phyloP scores from a whole-genome alignment of 106 monocot species.

The Dendrobium nobile region DNA sequence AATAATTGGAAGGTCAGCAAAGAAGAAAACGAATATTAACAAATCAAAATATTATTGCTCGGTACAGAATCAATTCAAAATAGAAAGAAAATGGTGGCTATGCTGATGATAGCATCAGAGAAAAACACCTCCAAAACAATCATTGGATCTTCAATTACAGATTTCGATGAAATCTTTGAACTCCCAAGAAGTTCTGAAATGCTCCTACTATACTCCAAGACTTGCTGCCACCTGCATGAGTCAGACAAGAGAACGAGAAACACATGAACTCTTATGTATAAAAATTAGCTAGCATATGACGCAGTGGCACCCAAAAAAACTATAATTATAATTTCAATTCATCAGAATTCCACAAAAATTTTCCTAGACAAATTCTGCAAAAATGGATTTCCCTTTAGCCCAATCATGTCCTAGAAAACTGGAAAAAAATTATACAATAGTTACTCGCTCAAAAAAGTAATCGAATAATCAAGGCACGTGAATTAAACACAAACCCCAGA shows the following conservation, averaged over 20 bases:
- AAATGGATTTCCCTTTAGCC: not conserved
- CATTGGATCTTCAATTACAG: slow-evolving; percentile 57
- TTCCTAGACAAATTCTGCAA: not conserved
- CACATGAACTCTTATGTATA: not conserved
- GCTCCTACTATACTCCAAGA: slow-evolving; percentile 66
- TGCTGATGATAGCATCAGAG: not conserved
- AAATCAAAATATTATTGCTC: not conserved
- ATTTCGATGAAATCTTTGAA: slow-evolving; percentile 9
- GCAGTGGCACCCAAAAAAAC: not conserved
- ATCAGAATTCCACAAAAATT: not conserved
- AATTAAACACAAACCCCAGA: not conserved
- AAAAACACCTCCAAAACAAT: slow-evolving; percentile 47
- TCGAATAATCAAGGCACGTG: not conserved
- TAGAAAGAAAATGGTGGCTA: not conserved
- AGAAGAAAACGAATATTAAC: not conserved
- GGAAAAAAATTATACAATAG: too few species aligned
- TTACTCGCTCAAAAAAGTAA: too few species aligned
- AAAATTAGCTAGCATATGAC: too few species aligned
- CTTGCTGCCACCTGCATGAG: slow-evolving; percentile 62
- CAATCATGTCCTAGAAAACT: too few species aligned
- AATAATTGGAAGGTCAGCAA: not conserved
- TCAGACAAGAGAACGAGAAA: not conserved
- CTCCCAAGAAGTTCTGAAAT: slow-evolving; percentile 58
- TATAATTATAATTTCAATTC: not conserved
- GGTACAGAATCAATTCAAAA: not conserved